Evolutionary conservation across 2,329 filamentous ascomycete genomes (phyloP).

Genomic region (Diplodia intermedia): DNA sequence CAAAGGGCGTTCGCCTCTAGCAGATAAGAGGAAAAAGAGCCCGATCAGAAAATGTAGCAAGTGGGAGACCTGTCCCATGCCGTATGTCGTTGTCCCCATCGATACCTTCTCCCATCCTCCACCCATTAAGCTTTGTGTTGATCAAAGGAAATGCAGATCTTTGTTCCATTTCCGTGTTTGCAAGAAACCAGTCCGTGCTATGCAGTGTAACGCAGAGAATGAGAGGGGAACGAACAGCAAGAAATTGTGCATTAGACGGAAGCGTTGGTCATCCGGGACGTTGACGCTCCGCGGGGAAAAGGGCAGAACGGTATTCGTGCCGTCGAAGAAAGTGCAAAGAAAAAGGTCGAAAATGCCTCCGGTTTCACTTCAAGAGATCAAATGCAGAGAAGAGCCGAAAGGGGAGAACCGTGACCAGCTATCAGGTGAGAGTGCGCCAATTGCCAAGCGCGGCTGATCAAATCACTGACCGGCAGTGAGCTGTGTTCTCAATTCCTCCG

Average conservation of each 20-base stretch:
- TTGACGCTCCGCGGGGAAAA: not conserved
- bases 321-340: not conserved
- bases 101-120: not conserved
- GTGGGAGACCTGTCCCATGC: not conserved
- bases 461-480: not conserved
- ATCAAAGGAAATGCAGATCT: not conserved
- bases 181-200: conserved; percentile 13
- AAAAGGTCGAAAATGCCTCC: not conserved
- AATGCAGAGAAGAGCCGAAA: not conserved
- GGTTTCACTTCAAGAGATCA: not conserved
- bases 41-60: not conserved
- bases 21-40: not conserved
- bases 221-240: not conserved
- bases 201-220: conserved; percentile 13
- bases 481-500: too few relatives aligned
- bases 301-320: not conserved
- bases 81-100: not conserved
- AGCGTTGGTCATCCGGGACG: not conserved
- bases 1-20: not conserved
- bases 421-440: not conserved
- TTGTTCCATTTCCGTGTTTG: not conserved
- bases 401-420: not conserved
- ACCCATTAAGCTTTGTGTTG: not conserved
- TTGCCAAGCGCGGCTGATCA: not conserved
- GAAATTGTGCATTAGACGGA: not conserved